Percentiles rank a stretch among this genome's conserved stretches.
These are phyloP conservation scores for Flaveria bidentis DNA, from an alignment of 129 eudicot genomes.

Conservation along the genomic window DNA sequence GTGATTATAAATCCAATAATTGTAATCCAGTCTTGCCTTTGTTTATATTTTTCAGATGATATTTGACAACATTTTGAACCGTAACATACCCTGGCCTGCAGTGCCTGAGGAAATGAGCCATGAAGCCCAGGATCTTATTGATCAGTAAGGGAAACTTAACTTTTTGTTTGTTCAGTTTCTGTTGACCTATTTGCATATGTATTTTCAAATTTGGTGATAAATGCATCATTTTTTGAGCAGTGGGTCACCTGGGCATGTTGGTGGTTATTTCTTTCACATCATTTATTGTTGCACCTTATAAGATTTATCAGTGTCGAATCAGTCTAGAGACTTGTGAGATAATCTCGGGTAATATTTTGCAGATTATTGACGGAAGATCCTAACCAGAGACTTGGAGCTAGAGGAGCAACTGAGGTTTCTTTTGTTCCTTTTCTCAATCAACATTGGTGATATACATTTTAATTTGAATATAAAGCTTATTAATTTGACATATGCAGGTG, in stretches of 20 bases:
- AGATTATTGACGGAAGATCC: slow-evolving; percentile 97
- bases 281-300: neutral
- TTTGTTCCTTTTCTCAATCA: neutral
- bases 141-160: slow-evolving; percentile 54
- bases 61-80: slow-evolving; percentile 90
- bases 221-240: neutral
- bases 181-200: neutral
- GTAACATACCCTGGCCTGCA: slow-evolving; percentile 94
- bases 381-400: slow-evolving; percentile 91
- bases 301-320: neutral
- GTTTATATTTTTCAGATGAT: slow-evolving; percentile 55
- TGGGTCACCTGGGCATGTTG: neutral
- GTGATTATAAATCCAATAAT: neutral
- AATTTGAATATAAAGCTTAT: slow-evolving; percentile 4
- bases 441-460: neutral
- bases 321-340: neutral
- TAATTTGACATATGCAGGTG: slow-evolving; percentile 52
- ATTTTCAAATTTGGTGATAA: neutral
- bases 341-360: slow-evolving; percentile 12
- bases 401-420: slow-evolving; percentile 93
- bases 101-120: slow-evolving; percentile 94
- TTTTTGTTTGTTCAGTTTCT: neutral
- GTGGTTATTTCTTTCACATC: neutral
- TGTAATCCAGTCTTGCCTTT: slow-evolving; percentile 11
- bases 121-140: slow-evolving; percentile 84